Evolutionary conservation across 306 rosid genomes (phyloP), one percentile per base, ranked within the genome.

Genomic region (Senna siamea): DNA sequence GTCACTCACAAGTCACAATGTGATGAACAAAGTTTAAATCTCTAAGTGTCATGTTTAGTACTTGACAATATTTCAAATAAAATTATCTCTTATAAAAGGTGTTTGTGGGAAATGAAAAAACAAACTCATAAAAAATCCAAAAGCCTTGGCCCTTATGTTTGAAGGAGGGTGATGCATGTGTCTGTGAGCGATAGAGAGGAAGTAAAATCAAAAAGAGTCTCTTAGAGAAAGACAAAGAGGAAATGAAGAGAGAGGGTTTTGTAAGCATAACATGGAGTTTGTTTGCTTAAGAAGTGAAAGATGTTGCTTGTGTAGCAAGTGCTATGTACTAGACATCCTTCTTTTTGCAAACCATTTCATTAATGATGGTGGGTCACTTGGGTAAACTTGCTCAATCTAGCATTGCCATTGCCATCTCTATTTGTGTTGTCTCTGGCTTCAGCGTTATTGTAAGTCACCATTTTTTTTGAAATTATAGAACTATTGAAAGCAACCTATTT

Each of bases 381-480:
- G 85, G 93, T 6, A 83, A 79, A 41, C 87, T 88, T 55, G 84
- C 87, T 77, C 88, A 85, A 72, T 85, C 93, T n/a, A 83, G 90
- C 84, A 83, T 85, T 0, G 87, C 90, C 6, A 75, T 85, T 26
- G 90, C 93, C 34, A 64, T 81, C 40, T 88, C 90, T 58, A 76
- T 88, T 0, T 72, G 85, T 72, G 82, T 71, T 43, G 90, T 88
- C 53, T 54, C 87, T 52, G 90, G 88, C 73, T 88, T 83, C 34
- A 85, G 93, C 78, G 41, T 81, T 9, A 61, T 88, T 20, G 92
- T 88, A 71, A 83, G 88, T 85, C n/a, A 11, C 13, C 0, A 1
- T 59, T 38, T 48, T 9, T 22, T 38, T 26, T 1, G 2, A 26
- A 26, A 1, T 26, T 26, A 1, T 1, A 1, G 3, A 26, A 26